phyloP scores from a whole-genome alignment of 352 stramenopile species.

The Peronosclerospora sorghi region DNA sequence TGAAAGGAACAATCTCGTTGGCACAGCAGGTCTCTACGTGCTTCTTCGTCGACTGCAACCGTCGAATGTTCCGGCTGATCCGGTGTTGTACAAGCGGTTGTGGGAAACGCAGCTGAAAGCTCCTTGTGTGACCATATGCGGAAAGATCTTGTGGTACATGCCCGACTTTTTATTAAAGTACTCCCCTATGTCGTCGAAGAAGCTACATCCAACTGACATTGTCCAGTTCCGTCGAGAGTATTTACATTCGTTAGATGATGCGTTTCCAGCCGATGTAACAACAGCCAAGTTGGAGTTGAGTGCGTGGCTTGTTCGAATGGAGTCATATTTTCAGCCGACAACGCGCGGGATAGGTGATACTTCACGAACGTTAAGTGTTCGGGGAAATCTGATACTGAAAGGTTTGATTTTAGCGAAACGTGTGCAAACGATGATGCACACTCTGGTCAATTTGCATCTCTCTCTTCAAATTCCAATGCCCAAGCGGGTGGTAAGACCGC shows the following conservation, averaged over 20 bases:
- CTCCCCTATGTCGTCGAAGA: conserved; percentile 74
- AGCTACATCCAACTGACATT: conserved; percentile 65
- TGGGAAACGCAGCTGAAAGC: conserved; percentile 82
- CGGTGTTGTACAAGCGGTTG: conserved; percentile 84
- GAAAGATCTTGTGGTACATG: conserved; percentile 79
- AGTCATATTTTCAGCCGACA: conserved; percentile 80
- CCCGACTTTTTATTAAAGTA: conserved; percentile 83
- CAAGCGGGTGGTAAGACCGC: conserved; percentile 72
- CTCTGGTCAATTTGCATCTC: conserved; percentile 82
- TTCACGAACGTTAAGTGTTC: conserved; percentile 66
- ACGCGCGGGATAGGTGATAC: conserved; percentile 63
- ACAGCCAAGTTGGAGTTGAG: conserved; percentile 72
- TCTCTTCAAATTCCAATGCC: conserved; percentile 77
- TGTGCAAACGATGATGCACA: conserved; percentile 87
- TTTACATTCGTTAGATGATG: conserved; percentile 65
- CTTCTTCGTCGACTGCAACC: conserved; percentile 77
- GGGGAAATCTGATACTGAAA: conserved; percentile 86
- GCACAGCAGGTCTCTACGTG: conserved; percentile 85
- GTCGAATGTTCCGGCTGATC: conserved; percentile 75
- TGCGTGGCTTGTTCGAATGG: conserved; percentile 79
- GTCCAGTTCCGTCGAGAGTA: conserved; percentile 73
- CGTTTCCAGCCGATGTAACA: conserved; percentile 68
- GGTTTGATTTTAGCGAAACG: conserved; percentile 83
- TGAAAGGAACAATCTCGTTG: conserved; percentile 80
- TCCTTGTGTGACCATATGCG: conserved; percentile 74